A percentile compares a stretch with the other conserved stretches of the same genome.
Evolutionary conservation across 2,329 filamentous ascomycete species (phyloP).

Genomic region (Gremmenia infestans): DNA sequence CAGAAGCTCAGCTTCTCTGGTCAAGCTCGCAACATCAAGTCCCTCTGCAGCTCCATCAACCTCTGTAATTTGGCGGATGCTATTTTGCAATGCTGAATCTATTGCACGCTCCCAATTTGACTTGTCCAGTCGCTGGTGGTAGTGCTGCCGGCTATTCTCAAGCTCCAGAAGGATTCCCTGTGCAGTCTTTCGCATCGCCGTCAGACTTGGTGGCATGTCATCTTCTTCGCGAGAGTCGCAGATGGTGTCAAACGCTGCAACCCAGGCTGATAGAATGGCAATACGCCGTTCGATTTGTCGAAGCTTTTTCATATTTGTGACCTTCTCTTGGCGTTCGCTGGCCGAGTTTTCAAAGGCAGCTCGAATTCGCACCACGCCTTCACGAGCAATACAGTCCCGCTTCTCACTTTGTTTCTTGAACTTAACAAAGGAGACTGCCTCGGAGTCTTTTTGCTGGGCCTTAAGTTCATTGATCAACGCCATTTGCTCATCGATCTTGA

Average conservation of each 20-base stretch:
- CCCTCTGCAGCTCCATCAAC: conserved; percentile 60
- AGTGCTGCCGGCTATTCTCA: conserved; percentile 84
- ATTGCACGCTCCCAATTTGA: conserved; percentile 82
- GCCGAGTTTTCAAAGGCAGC: conserved; percentile 77
- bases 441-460: conserved; percentile 85
- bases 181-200: conserved; percentile 79
- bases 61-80: conserved; percentile 72
- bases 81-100: conserved; percentile 82
- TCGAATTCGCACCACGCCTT: conserved; percentile 76
- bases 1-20: conserved; percentile 78
- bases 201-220: conserved; percentile 63
- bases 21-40: conserved; percentile 66
- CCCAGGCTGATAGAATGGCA: conserved; percentile 82
- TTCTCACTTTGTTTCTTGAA: conserved; percentile 90
- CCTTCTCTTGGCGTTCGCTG: conserved; percentile 72
- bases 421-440: conserved; percentile 75
- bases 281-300: conserved; percentile 82
- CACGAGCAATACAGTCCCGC: conserved; percentile 67
- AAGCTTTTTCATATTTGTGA: conserved; percentile 74
- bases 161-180: conserved; percentile 84
- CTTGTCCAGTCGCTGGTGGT: conserved; percentile 77
- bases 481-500: conserved; percentile 99
- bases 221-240: conserved; percentile 68
- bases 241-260: conserved; percentile 81
- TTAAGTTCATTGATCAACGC: conserved; percentile 94